Percentiles rank a stretch among this genome's conserved stretches.
Conservation (phyloP, 2,329 filamentous ascomycete species). For the Botrytis deweyae region DNA sequence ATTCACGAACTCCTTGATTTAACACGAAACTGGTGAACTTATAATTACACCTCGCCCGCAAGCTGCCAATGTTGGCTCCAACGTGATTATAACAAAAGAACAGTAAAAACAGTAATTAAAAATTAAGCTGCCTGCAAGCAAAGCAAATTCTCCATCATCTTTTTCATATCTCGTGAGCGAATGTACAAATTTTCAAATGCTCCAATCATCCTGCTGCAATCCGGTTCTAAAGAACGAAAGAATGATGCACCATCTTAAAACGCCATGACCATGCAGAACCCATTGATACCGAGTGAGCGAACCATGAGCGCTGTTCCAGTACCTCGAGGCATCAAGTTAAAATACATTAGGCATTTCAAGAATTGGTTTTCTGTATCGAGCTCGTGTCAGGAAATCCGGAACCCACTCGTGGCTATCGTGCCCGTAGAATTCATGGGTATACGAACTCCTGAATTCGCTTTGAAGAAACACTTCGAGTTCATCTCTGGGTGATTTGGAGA, state of each 20-base stretch:
- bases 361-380: background rate
- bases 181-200: background rate
- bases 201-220: background rate
- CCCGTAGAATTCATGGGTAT: slow-evolving; percentile 10
- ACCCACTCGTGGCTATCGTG: slow-evolving; percentile 17
- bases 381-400: background rate
- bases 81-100: background rate
- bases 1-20: background rate
- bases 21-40: too few species aligned
- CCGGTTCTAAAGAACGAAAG: background rate
- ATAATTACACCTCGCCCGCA: background rate
- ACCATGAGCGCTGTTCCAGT: background rate
- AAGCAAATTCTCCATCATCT: background rate
- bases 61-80: background rate
- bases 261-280: background rate
- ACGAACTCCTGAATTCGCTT: slow-evolving; percentile 23
- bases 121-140: background rate
- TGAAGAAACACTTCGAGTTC: slow-evolving; percentile 32
- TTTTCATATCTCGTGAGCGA: background rate
- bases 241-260: background rate
- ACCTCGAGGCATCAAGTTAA: background rate
- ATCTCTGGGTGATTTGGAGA: slow-evolving; percentile 22
- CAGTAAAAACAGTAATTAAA: background rate
- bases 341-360: background rate
- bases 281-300: background rate